Conservation (phyloP, 805 yeast species). For the Yarrowia sp. region DNA sequence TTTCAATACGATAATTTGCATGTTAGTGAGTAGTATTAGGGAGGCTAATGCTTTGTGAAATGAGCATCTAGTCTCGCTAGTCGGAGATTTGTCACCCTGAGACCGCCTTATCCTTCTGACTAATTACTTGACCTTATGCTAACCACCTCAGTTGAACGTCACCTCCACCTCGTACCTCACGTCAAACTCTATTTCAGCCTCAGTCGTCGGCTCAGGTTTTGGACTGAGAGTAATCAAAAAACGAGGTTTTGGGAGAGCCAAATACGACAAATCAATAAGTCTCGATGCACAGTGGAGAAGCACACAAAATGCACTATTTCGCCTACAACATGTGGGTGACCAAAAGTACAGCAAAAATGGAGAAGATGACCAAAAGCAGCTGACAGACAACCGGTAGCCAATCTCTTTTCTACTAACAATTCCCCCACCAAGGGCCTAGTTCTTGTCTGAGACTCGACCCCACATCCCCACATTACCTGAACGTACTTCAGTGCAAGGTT, state of each 20-base stretch:
- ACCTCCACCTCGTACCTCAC: no score
- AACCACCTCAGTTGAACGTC: no score
- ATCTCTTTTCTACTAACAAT: not conserved
- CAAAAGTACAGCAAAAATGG: not conserved
- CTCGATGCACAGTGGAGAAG: not conserved
- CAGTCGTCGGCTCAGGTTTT: not conserved
- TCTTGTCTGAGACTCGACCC: constrained; percentile 19
- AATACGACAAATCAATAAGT: constrained; percentile 18
- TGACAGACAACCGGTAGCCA: not conserved
- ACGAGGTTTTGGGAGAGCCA: constrained; percentile 5
- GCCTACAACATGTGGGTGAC: not conserved
- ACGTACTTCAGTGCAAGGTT: not conserved
- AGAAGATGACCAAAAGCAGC: not conserved
- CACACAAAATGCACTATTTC: not conserved
- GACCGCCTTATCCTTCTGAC: no score
- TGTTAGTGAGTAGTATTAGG: no score
- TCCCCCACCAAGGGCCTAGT: not conserved
- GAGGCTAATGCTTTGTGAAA: no score
- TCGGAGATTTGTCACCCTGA: no score
- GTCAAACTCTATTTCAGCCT: not conserved
- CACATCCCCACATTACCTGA: constrained; percentile 24
- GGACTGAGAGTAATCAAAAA: constrained; percentile 16
- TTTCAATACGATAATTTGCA: no score
- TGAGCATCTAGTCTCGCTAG: no score
- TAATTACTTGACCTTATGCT: no score